Evolutionary conservation across 805 yeast genomes (phyloP), one percentile per base, ranked within the genome.

Genomic region (Kazachstania bromeliacearum): DNA sequence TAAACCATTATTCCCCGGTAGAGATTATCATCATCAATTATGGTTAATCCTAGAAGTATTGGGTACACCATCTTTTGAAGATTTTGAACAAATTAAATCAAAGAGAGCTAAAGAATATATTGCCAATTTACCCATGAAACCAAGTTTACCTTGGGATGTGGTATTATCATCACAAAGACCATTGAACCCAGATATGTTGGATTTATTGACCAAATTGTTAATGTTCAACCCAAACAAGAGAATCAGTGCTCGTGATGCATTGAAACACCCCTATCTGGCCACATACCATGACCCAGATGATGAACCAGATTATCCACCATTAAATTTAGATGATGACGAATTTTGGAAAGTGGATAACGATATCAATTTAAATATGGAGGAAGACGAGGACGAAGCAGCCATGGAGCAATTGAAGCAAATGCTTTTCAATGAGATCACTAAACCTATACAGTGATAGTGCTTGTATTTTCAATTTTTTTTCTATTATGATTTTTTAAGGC

Each of bases 341-440:
- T 63, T 65, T 35, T 65, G 70, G 69, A 63, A 59, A 40, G 44
- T 62, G 20, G 65, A 63, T 42, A 66, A 64, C 40, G 63, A 59
- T 18, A 15, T 34, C 4, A n/a, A 23, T n/a, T 10, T 10, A 4
- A 21, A 31, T 15, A 31, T 47, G 50, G 25, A 57, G 45, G 29
- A 43, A 28, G 61, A 71, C 36, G 87, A 87, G 50, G 87, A 85
- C 43, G 87, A 84, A 42, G 84, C 85, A 37, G 70, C 79, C 15
- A 69, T 84, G 45, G 78, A 73, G 21, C 81, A 81, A 45, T 68
- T 89, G 57, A 85, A 85, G 59, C 68, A 69, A 45, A 64, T 85
- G 72, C 66, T 88, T 38, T 83, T 75, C 47, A 83, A 81, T 35
- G 96, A 88, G 63, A 81, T 88, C 33, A 78, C 80, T 79, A 64